Base-by-base conservation (phyloP, 768 basidiomycete species). In the Naganishia kalamii region DNA sequence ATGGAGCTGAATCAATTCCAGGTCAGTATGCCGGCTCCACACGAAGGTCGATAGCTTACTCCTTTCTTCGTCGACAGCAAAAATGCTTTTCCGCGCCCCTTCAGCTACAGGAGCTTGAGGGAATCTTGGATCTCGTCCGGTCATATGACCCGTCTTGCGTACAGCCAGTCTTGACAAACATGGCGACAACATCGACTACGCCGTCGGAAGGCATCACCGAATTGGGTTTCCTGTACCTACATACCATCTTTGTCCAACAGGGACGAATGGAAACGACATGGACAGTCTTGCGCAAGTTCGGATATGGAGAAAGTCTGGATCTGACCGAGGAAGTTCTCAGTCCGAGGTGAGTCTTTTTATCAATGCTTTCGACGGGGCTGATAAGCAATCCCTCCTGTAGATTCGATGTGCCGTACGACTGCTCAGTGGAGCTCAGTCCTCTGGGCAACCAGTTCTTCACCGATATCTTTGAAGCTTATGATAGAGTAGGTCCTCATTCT, bases 211-310 rank as follows among this genome's bases (percentile, higher is more conserved):
- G 90, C 19, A 81, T 99, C 67, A 97, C 93, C 3, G 91, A 96
- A 80, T 84, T 85, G 6, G 94, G 94, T 0, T 97, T 97, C 80
- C 78, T 97, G 41, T 93, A 89, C 74, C 85, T 99, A 13, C 92
- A 97, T 77, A 97, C 94, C 3, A 89, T 86, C 70, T 99, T 99
- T 80, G 96, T 99, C 62, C 94, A 94, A 79, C 86, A 88, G 44
- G 94, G 94, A 23, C 84, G 94, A 51, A 82, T 94, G 68, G 94
- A 99, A 78, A 98, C 94, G 29, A 98, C 94, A 1, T 99, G 94
- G 94, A 93, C 91, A 8, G 92, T 94, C 6, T 82, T 99, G 69
- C 82, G 93, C 67, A 90, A 86, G 74, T 97, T 96, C 76, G 94
- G 94, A 4, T 99, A 99, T 73, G 94, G 88, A 15, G 94, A 97